Evolutionary conservation across 441 rosid genomes (phyloP).

Genomic region (Pelargonium myrrhifolium): DNA sequence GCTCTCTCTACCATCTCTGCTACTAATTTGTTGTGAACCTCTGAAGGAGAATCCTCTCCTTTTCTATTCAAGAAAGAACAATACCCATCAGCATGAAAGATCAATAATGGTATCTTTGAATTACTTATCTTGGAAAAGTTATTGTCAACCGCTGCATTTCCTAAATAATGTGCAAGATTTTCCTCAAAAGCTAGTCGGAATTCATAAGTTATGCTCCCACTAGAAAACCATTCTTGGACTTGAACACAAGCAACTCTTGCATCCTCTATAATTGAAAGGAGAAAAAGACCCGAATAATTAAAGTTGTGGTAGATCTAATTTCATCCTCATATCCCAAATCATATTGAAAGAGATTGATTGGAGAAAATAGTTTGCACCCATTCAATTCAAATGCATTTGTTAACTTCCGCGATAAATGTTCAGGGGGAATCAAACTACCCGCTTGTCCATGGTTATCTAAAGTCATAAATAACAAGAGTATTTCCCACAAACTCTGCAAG

Average conservation of each 20-base stretch:
- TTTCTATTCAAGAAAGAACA: conserved; percentile 24
- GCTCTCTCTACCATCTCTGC: conserved; percentile 32
- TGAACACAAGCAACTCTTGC: conserved; percentile 31
- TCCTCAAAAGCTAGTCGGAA: conserved; percentile 43
- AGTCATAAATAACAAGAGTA: conserved; percentile 28
- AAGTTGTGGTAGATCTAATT: conserved; percentile 31
- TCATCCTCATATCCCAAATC: conserved; percentile 25
- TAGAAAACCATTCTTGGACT: conserved; percentile 32
- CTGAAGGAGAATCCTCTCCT: conserved; percentile 19
- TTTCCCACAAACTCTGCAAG: conserved; percentile 31
- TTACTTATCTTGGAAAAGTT: conserved; percentile 14
- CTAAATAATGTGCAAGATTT: conserved; percentile 18
- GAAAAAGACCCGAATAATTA: conserved; percentile 31
- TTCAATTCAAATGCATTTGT: conserved; percentile 28
- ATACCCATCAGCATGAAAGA: conserved; percentile 36
- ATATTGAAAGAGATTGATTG: conserved; percentile 18
- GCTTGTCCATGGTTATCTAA: conserved; percentile 17
- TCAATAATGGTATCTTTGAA: conserved; percentile 24
- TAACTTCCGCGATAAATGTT: conserved; percentile 25
- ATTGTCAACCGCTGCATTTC: conserved; percentile 18
- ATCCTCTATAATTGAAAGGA: conserved; percentile 30
- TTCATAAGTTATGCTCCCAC: conserved; percentile 42
- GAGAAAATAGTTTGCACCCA: conserved; percentile 34
- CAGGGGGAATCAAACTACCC: conserved; percentile 19
- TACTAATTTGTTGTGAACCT: conserved; percentile 22